Evolutionary conservation across 2,329 filamentous ascomycete species (phyloP), one percentile per base, ranked within the genome.

Genomic region (Ophiostoma fasciatum): DNA sequence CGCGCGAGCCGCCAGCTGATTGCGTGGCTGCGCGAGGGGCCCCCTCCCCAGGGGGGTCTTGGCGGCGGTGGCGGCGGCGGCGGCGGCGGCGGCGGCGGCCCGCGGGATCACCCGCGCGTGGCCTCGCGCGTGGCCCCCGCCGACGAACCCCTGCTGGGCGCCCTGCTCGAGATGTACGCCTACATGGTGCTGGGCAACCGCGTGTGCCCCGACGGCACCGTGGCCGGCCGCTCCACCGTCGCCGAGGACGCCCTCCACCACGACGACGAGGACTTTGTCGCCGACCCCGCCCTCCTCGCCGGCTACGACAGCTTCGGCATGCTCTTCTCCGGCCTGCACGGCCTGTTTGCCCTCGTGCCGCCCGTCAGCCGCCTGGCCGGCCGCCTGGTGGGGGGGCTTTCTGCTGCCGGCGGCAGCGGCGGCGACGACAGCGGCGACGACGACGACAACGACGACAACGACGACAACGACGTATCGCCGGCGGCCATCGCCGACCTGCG

Each of bases 21-120:
- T 19, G 35, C 39, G n/a, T 46, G 37, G 41, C 42, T 45, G 31
- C 19, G 50, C 44, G 13, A 49, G 44, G n/a, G n/a, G n/a, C n/a
- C n/a, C n/a, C n/a, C n/a, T n/a, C n/a, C n/a, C n/a, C n/a, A n/a
- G n/a, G n/a, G n/a, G n/a, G n/a, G n/a, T n/a, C n/a, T n/a, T n/a
- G n/a, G n/a, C n/a, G n/a, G n/a, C n/a, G n/a, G n/a, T n/a, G n/a
- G n/a, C n/a, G n/a, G n/a, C n/a, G 31, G 47, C 49, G 28, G 45
- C 33, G 12, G 38, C 33, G 8, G 43, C 48, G 6, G 42, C 44
- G 19, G 13, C 14, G 29, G 5, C 25, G 20, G 17, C 18, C 20
- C 28, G 28, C 17, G 15, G 17, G n/a, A n/a, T n/a, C n/a, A n/a
- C n/a, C n/a, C n/a, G n/a, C n/a, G n/a, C n/a, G n/a, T n/a, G n/a